Evolutionary conservation across 352 stramenopile species (phyloP), one percentile per base, ranked within the genome.

Genomic region (Albugo candida): DNA sequence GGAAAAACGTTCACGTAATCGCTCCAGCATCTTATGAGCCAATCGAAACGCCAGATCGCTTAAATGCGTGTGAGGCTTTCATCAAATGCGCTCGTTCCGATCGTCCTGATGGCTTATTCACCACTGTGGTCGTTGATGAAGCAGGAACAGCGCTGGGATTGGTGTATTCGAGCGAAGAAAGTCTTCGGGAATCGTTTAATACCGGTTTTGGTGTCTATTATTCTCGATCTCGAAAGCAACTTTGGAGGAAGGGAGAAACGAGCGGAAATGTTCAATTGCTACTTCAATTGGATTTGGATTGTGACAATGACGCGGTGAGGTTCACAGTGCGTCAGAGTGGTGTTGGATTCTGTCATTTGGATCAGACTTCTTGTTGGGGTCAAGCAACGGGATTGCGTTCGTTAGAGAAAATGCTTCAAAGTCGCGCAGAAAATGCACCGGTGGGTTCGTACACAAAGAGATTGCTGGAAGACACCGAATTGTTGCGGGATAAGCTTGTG

Each of bases 231-330:
- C 80, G 91, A 40, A 63, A 75, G 24, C 69, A 68, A 1, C 65
- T 97, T 1, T 97, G 91, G 91, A 85, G 86, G 52, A 97, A 97
- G 61, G 93, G 91, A n/a, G 87, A 97, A 59, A 97, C 80, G 40
- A 96, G 83, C 27, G 93, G 91, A 53, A 88, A 95, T 55, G 77
- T 78, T 39, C 93, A 98, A 70, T 81, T 81, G 49, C 73, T 98
- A 6, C 65, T 97, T 42, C 67, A 84, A 37, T 63, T 97, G 41
- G 87, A 96, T 54, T 63, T 96, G 6, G 93, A 98, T 70, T 98
- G 91, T 58, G 91, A 98, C 62, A 92, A 80, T 41, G 93, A 98
- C 63, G 93, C 93, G 2, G 53, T 98, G 47, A 77, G 89, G 17
- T 96, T 97, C 57, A 96, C 70, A 5, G 93, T 98, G 34, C 81